Evolutionary conservation across 176 grass and related monocot genomes (phyloP).

Genomic region (Stipa capillata): DNA sequence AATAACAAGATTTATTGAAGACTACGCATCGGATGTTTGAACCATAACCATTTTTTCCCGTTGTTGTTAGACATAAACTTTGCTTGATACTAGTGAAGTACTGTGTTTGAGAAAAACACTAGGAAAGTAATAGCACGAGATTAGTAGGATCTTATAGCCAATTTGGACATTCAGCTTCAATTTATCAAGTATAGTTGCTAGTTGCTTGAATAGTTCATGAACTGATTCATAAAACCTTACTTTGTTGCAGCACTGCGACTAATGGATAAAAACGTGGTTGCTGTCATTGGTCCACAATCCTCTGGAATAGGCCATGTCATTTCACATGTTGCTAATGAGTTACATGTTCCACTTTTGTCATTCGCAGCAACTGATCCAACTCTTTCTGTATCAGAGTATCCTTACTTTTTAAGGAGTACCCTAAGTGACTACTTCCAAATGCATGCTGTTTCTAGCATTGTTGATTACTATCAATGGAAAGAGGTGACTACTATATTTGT

Average conservation of each 20-base stretch:
- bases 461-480: constrained; percentile 61
- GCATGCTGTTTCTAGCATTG: constrained; percentile 57
- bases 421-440: constrained; percentile 68
- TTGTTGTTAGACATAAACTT: background rate
- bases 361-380: constrained; percentile 65
- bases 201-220: background rate
- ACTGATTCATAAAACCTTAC: constrained; percentile 20
- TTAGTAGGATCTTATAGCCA: background rate
- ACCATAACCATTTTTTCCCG: background rate
- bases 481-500: constrained; percentile 58
- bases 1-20: background rate
- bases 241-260: constrained; percentile 49
- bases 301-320: constrained; percentile 64
- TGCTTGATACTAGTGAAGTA: background rate
- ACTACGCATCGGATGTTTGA: background rate
- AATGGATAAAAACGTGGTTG: constrained; percentile 59
- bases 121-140: too few relatives aligned
- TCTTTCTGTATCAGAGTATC: constrained; percentile 58
- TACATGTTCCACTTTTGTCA: constrained; percentile 69
- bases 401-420: constrained; percentile 64
- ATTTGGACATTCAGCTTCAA: background rate
- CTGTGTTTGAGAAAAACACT: background rate
- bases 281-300: constrained; percentile 67
- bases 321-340: constrained; percentile 50
- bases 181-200: background rate